phyloP scores from a whole-genome alignment of 2,329 filamentous ascomycete genomes.

The Graphium sp. region DNA sequence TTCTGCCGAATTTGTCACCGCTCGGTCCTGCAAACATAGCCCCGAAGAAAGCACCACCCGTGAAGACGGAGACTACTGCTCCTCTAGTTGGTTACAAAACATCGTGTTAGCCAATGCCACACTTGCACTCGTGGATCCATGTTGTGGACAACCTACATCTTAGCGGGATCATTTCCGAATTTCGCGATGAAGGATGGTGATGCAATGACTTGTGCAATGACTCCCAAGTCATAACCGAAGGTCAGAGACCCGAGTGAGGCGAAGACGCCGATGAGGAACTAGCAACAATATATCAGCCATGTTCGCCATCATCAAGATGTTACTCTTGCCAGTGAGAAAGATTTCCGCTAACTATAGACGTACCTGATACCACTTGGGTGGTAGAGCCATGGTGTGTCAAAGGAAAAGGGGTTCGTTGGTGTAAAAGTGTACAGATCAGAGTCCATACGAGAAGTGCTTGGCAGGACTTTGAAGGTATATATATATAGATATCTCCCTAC shows the following conservation, averaged over 20 bases:
- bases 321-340: too few species aligned
- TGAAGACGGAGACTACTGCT: slow-evolving; percentile 63
- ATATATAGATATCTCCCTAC: too few species aligned
- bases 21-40: slow-evolving; percentile 44
- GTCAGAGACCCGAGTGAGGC: slow-evolving; percentile 37
- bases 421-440: background rate
- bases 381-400: slow-evolving; percentile 19
- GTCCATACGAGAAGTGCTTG: slow-evolving; percentile 1
- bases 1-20: slow-evolving; percentile 50
- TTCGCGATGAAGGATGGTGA: slow-evolving; percentile 21
- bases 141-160: slow-evolving; percentile 3
- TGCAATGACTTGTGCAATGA: slow-evolving; percentile 33
- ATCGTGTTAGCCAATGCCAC: background rate
- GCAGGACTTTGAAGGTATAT: too few species aligned
- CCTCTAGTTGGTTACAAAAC: slow-evolving; percentile 23
- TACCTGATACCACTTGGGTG: slow-evolving; percentile 21
- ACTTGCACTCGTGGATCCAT: background rate
- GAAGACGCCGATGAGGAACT: slow-evolving; percentile 36
- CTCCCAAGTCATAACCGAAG: slow-evolving; percentile 37
- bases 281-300: slow-evolving; percentile 2
- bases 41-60: slow-evolving; percentile 58
- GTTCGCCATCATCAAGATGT: background rate
- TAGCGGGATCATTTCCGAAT: slow-evolving; percentile 4
- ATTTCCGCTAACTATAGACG: slow-evolving; percentile 2
- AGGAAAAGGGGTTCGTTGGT: background rate